Base-by-base conservation (phyloP, 192 early-diverging fungal genomes). In the Podila epicladia region DNA sequence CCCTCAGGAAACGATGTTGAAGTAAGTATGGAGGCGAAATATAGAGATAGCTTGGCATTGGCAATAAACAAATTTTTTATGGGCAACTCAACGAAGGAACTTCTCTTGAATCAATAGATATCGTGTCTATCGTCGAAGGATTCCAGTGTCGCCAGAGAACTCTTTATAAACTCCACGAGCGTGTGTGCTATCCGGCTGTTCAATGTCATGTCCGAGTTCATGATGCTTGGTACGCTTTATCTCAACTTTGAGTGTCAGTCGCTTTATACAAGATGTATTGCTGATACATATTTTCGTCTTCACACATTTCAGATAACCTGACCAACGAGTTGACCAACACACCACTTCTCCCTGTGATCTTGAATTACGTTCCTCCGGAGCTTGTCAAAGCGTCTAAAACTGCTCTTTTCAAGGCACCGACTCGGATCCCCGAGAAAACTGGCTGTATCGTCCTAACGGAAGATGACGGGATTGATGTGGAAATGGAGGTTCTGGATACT, bases 171-270 rank as follows among this genome's bases (percentile, higher is more conserved):
- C 13, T 29, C 35, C 0, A 74, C 49, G 12, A 49, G 37, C 13
- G 67, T 87, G 0, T 86, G 76, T 62, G 84, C 82, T 0, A 62
- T 89, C 17, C 74, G 86, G 9, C 74, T 85, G 3, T 67, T 89
- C 28, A 74, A 85, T 22, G 83, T 75, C n/a, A 82, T 73, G 62
- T 70, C 82, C 6, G 88, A 89, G 51, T 87, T 89, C 29, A 85
- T 89, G 84, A 87, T 87, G 88, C 58, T 87, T 24, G 84, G 86
- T 87, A 77, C 57, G 69, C 17, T 29, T 53, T 48, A 37, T 35
- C 17, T 31, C 11, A 5, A 15, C 3, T 59, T 22, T 45, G 1
- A 20, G 20, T 64, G 11, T 33, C 49, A 31, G 12, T 7, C 29
- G 48, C 17, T 45, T 17, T 45, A 11, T 11, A 2, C 15, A 4